Base-by-base conservation (phyloP, 1,284 basidiomycete species). In the Vanrija sp. region DNA sequence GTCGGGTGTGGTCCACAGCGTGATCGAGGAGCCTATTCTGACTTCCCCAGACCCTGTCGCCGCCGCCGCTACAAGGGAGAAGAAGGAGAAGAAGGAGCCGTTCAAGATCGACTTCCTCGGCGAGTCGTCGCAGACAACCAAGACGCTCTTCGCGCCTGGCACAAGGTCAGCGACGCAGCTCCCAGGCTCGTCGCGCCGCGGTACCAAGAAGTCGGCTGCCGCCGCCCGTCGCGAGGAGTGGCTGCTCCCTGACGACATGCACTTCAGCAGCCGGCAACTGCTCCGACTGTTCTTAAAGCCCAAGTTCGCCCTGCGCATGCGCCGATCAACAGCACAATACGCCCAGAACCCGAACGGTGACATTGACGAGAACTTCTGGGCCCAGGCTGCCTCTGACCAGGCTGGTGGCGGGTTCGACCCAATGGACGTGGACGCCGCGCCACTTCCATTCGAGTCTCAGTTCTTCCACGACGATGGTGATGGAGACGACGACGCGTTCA, bases 391-490 rank as follows among this genome's bases (percentile, higher is more conserved):
- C 6, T 88, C 87, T 1, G 84, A 88, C 53, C 84, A 88, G 68
- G 87, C 83, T 15, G 85, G 78, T 20, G 79, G 73, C 6, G 45
- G 2, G 5, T 38, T 19, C 24, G 73, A 65, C n/a, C 80, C 81
- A 6, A 84, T 84, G 46, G 82, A 77, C 15, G 84, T 86, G 49
- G 60, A 53, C 10, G 65, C 86, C 86, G 60, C 73, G 43, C 82
- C 82, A 0, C 79, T 83, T 9, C 93, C 92, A 0, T 97, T 97
- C 75, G 89, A 88, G 62, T 93, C 93, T 0, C 95, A 98, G 68
- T 96, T 98, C 81, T 97, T 98, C 84, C 87, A 94, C 62, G 95
- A 97, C 61, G 89, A 90, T 55, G 83, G 84, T 58, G 89, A 94
- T 62, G 90, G 88, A 52, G 83, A 82, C 42, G 88, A 85, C 14